A percentile compares a stretch with the other conserved stretches of the same genome.
phyloP scores from a whole-genome alignment of 305 asterid genomes.

The Fraxinus sp. region DNA sequence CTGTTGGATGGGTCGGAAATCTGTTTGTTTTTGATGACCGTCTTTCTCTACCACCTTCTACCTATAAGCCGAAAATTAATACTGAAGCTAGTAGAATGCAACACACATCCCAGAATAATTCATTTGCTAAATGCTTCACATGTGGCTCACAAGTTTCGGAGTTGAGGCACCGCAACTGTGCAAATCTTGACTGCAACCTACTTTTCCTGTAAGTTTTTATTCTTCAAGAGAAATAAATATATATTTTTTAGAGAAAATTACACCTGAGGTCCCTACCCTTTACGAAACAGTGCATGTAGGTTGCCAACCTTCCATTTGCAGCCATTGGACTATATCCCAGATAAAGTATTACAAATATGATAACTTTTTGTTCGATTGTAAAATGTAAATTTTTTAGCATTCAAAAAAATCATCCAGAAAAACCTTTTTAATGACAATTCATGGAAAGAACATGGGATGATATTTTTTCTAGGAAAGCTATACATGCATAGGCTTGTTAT shows the following conservation, averaged over 20 bases:
- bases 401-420: background rate
- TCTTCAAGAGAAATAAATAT: background rate
- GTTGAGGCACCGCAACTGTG: conserved; percentile 91
- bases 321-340: background rate
- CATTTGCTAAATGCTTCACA: conserved; percentile 74
- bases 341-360: background rate
- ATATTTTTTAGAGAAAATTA: background rate
- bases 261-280: background rate
- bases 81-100: conserved; percentile 30
- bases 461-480: background rate
- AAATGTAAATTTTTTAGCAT: background rate
- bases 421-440: background rate
- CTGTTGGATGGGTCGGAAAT: conserved; percentile 83
- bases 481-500: background rate
- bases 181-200: conserved; percentile 91
- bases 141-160: conserved; percentile 69
- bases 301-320: background rate
- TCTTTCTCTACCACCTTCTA: conserved; percentile 86
- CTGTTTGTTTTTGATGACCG: conserved; percentile 87
- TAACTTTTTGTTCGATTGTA: background rate
- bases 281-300: background rate
- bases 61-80: conserved; percentile 46
- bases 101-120: conserved; percentile 30
- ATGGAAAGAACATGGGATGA: background rate
- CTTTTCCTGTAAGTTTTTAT: conserved; percentile 82